These are phyloP conservation scores for Nothopassalora personata DNA, from an alignment of 2,329 filamentous ascomycete species.

Conservation along the genomic window DNA sequence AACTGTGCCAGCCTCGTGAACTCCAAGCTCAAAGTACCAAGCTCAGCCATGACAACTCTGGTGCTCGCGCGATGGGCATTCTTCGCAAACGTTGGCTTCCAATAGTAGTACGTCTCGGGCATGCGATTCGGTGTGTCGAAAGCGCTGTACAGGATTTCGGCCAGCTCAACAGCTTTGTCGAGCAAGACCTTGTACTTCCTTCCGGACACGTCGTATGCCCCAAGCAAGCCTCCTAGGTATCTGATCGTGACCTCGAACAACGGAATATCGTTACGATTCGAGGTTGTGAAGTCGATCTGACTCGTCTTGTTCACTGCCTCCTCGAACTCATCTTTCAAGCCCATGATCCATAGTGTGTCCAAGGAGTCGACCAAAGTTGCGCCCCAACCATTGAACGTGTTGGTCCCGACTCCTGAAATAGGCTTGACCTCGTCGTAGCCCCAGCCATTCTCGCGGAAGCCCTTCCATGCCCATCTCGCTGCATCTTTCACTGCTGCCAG, in stretches of 20 bases:
- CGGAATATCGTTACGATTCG: slow-evolving; percentile 64
- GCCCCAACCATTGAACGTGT: slow-evolving; percentile 89
- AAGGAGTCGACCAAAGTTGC: slow-evolving; percentile 78
- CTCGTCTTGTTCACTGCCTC: slow-evolving; percentile 65
- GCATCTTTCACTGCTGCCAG: slow-evolving; percentile 65
- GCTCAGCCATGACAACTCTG: slow-evolving; percentile 58
- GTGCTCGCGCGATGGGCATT: slow-evolving; percentile 58
- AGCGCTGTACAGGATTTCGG: slow-evolving; percentile 71
- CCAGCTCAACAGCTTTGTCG: slow-evolving; percentile 72
- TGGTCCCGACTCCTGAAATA: slow-evolving; percentile 59
- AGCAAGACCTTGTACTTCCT: slow-evolving; percentile 63
- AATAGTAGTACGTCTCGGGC: slow-evolving; percentile 76
- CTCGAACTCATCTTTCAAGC: slow-evolving; percentile 70
- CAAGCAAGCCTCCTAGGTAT: slow-evolving; percentile 79
- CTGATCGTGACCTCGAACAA: slow-evolving; percentile 90
- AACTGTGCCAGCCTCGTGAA: slow-evolving; percentile 86
- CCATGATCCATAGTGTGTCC: slow-evolving; percentile 86
- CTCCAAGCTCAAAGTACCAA: slow-evolving; percentile 77
- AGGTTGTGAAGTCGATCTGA: slow-evolving; percentile 77
- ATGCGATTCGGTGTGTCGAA: slow-evolving; percentile 94
- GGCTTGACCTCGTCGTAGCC: slow-evolving; percentile 81
- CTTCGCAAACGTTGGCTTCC: slow-evolving; percentile 61
- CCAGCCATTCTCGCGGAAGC: slow-evolving; percentile 76
- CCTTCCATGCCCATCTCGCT: slow-evolving; percentile 72
- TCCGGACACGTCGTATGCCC: slow-evolving; percentile 80